Base-by-base conservation (phyloP, 441 rosid genomes). In the Oxalis stricta region DNA sequence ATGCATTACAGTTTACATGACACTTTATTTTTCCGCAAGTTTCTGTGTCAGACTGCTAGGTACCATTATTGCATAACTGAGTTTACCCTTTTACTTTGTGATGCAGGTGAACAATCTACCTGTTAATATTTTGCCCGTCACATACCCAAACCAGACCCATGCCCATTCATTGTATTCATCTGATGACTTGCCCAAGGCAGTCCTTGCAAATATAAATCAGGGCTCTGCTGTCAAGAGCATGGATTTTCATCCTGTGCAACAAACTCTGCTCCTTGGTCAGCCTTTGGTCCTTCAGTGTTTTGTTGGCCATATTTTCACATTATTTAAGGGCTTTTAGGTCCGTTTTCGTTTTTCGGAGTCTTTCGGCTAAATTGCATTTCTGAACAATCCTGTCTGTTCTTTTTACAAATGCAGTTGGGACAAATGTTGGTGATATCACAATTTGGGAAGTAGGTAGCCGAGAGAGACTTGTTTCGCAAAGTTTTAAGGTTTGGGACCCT, bases 191-290 rank as follows among this genome's bases (percentile, higher is more conserved):
- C 95, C 85, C 35, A 81, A 72, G 72, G 67, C 53, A 47, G 79
- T 74, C 24, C 46, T 65, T 15, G 44, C 51, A 55, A 54, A 50
- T 46, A 52, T 84, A 48, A 75, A 46, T 55, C 85, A 84, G 67
- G 78, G 85, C 36, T 78, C 95, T 45, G 55, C 75, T 40, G 70
- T 82, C 22, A 84, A 60, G 72, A 81, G 84, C 72, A 78, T 84
- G 92, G 92, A 81, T 57, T 84, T 81, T 56, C 88, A 84, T 69
- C 95, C 92, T 1, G 55, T 72, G 48, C 84, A 79, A 39, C 92
- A 78, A 55, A 76, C 71, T 56, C 59, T 84, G 30, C 79, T 84
- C 55, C 79, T 81, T 45, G 85, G 95, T 84, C 39, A 41, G 77
- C 58, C 13, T 35, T 36, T 51, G 44, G 37, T 44, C 4, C 18